Evolutionary conservation across 805 yeast genomes (phyloP), one percentile per base, ranked within the genome.

Genomic region (Clavispora phyllophila): DNA sequence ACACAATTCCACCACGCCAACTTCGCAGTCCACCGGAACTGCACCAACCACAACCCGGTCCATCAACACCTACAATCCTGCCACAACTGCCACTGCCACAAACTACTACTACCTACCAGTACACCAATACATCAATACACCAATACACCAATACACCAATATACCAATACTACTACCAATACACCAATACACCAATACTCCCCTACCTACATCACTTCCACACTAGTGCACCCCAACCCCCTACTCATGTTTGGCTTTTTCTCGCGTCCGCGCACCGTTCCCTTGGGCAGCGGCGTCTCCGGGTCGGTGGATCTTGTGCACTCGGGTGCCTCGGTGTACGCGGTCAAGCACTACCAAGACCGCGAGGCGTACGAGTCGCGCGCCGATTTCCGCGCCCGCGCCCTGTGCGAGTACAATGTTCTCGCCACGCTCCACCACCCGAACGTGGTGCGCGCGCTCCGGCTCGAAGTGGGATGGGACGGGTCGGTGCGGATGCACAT

Each of bases 331-430:
- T 10, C 22, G 17, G 14, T 27, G 2, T 64, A 58, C 42, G 84
- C 80, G 0, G 62, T 78, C 3, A 79, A 80, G 53, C 59, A 61
- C 1, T 76, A 73, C 55, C 62, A 61, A 26, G 45, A 58, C 2
- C 61, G 55, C 39, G 81, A 76, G 41, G 42, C 45, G 5, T 51
- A 63, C 42, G 79, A 76, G 49, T 44, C 66, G 2, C 60, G 58
- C 27, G 32, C 47, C n/a, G 78, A 72, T 39, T 74, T 70, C 47
- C 50, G 54, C 10, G 49, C 40, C 2, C 49, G 77, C n/a, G 66
- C 70, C 0, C 44, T 54, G 8, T 61, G 58, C 40, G 81, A 76
- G 47, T 68, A 57, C 39, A 31, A 43, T 1, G 44, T 70, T 3
- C 60, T 73, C 9, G 26, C 37, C 4, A 26, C 54, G 3, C 44